Percentiles rank a stretch among this genome's conserved stretches.
Evolutionary conservation across 257 asterid genomes (phyloP).

Genomic region (Solanum paucissectum): DNA sequence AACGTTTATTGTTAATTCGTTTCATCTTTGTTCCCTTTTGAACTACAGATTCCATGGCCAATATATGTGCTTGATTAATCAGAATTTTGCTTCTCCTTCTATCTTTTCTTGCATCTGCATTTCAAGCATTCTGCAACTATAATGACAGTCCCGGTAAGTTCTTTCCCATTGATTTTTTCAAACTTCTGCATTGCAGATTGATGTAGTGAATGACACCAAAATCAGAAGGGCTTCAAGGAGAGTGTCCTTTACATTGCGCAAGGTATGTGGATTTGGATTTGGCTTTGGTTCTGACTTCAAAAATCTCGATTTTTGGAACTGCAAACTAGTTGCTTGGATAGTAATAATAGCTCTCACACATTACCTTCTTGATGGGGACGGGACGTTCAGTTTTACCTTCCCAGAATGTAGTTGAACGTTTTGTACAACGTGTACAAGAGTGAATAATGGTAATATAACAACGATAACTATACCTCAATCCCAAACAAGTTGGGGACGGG

Average conservation of each 20-base stretch:
- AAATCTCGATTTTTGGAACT: not conserved
- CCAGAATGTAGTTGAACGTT: not conserved
- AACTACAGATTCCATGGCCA: not conserved
- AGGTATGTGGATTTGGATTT: conserved; percentile 28
- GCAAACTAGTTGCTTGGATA: not conserved
- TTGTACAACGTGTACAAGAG: not conserved
- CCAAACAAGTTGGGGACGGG: not conserved
- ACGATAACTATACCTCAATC: not conserved
- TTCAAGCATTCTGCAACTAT: not conserved
- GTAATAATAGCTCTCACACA: not conserved
- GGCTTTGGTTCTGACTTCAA: not conserved
- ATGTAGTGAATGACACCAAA: conserved; percentile 51
- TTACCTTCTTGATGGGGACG: not conserved
- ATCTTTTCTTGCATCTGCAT: not conserved
- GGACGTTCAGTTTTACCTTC: not conserved
- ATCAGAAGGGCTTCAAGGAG: conserved; percentile 74
- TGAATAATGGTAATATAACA: not conserved
- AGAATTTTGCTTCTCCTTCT: not conserved
- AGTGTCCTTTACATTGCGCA: conserved; percentile 87
- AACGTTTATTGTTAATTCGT: not conserved
- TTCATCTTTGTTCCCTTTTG: not conserved
- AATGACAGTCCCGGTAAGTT: not conserved
- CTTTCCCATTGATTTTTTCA: not conserved
- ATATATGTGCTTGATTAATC: not conserved
- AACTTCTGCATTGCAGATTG: conserved; percentile 41